Percentiles rank a stretch among this genome's conserved stretches.
Conservation (phyloP, 1,284 basidiomycete genomes). For the Fomes fomentarius region DNA sequence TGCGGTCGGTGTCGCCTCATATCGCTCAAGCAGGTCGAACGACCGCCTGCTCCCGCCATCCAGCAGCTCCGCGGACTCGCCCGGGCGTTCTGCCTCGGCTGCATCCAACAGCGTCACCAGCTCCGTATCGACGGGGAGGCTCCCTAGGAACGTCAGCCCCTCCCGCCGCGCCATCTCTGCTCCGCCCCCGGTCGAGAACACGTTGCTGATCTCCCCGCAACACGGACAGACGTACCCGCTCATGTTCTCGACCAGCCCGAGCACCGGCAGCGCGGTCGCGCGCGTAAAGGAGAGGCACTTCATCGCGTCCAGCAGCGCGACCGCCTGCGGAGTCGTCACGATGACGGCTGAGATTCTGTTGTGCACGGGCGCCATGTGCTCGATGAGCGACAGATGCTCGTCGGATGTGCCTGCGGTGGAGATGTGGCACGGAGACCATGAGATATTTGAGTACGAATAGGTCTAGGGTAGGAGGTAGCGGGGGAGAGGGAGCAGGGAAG, state of each 20-base stretch:
- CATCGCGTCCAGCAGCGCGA: constrained; percentile 93
- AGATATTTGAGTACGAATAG: too few relatives aligned
- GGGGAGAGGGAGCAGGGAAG: not conserved
- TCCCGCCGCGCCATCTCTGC: constrained; percentile 83
- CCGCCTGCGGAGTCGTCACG: constrained; percentile 97
- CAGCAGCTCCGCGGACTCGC: constrained; percentile 25
- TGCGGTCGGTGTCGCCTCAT: constrained; percentile 64
- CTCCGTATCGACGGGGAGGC: constrained; percentile 93
- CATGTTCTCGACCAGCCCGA: constrained; percentile 99
- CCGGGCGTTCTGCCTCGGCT: constrained; percentile 40
- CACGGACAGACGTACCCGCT: constrained; percentile 97
- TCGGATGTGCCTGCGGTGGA: constrained; percentile 85
- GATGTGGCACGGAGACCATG: not conserved
- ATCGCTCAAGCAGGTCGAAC: constrained; percentile 56
- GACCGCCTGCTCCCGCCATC: constrained; percentile 29
- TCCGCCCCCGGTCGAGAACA: constrained; percentile 95
- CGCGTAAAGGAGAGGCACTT: constrained; percentile 96
- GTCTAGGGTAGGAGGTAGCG: not conserved
- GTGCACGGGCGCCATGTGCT: constrained; percentile 89
- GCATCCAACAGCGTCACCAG: constrained; percentile 89
- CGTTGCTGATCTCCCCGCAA: constrained; percentile 91
- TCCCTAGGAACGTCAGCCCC: constrained; percentile 80
- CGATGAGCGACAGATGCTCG: constrained; percentile 95
- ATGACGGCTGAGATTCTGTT: constrained; percentile 83
- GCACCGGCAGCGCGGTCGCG: constrained; percentile 84